Evolutionary conservation across 352 stramenopile species (phyloP), one percentile per base, ranked within the genome.

Genomic region (Phytophthora citricola): DNA sequence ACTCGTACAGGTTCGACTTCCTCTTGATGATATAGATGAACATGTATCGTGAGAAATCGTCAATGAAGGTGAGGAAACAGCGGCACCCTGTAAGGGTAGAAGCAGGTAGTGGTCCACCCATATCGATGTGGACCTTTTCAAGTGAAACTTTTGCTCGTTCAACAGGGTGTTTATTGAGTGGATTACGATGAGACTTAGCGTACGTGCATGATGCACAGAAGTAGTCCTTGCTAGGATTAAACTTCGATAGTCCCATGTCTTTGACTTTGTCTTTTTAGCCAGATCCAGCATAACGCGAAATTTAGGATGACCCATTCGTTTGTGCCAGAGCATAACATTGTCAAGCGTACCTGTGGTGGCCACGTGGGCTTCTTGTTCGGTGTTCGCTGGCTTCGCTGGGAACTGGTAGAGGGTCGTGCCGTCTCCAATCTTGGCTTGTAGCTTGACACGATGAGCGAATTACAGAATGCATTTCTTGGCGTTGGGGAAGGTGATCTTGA

Each of bases 401-500:
- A 49, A 49, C 8, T 49, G 43, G 24, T 49, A 49, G 10, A 49
- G 20, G 5, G 1, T 12, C 5, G 7, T 49, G 5, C 22, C 22
- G 4, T 32, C 24, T 34, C 11, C 12, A 39, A 12, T 44, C n/a
- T 48, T 50, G 44, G 24, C 44, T 34, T 53, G 3, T 12, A 41
- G 27, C 29, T 38, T 50, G 24, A 10, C 8, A 2, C 44, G 1
- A 7, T 36, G 44, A 20, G 22, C 22, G 24, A 50, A 36, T 10
- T 34, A 50, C 11, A 50, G 14, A 11, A 56, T 20, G n/a, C 40
- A 70, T 3, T 63, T 65, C 54, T 70, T 70, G 29, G 62, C 38
- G 26, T 59, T 65, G 14, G 17, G 17, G 0, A 17, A 17, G 17
- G 17, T 17, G 17, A 17, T 17, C 17, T 17, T 17, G 17, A 17